A percentile compares a stretch with the other conserved stretches of the same genome.
Conservation (phyloP, 805 yeast species). For the Nakazawaea holstii region DNA sequence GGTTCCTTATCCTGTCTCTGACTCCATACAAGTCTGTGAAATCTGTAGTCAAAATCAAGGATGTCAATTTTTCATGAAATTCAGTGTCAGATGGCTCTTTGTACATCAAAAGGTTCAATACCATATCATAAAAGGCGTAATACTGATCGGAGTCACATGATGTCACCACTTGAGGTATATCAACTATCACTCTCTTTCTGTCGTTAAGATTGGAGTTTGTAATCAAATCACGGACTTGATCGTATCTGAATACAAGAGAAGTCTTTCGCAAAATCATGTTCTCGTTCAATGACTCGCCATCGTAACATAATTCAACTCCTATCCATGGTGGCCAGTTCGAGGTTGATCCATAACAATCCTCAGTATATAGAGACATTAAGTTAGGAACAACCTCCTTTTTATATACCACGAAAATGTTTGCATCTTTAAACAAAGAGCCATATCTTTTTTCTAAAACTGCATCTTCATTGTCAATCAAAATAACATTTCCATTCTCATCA, state of each 20-base stretch:
- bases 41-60: conserved; percentile 65
- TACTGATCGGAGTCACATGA: conserved; percentile 74
- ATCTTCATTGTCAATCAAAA: conserved; percentile 13
- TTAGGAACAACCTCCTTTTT: conserved; percentile 39
- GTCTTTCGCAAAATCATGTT: conserved; percentile 59
- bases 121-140: conserved; percentile 55
- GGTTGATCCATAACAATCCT: conserved; percentile 55
- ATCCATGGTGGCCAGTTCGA: conserved; percentile 88
- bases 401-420: conserved; percentile 66
- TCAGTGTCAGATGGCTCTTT: conserved; percentile 64
- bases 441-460: conserved; percentile 51
- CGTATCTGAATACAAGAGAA: conserved; percentile 56
- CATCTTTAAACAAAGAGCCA: conserved; percentile 63
- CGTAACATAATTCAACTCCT: conserved; percentile 64
- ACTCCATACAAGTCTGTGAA: conserved; percentile 53
- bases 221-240: conserved; percentile 40
- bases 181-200: conserved; percentile 48
- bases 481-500: conserved; percentile 28
- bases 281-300: conserved; percentile 39
- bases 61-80: conserved; percentile 55
- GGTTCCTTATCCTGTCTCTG: conserved; percentile 35
- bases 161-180: conserved; percentile 64
- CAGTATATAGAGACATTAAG: conserved; percentile 35
- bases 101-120: conserved; percentile 61
- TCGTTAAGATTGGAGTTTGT: conserved; percentile 15